Percentiles rank a stretch among this genome's conserved stretches.
These are phyloP conservation scores for Pythium angustatum DNA, from an alignment of 352 stramenopile species.

Conservation along the genomic window DNA sequence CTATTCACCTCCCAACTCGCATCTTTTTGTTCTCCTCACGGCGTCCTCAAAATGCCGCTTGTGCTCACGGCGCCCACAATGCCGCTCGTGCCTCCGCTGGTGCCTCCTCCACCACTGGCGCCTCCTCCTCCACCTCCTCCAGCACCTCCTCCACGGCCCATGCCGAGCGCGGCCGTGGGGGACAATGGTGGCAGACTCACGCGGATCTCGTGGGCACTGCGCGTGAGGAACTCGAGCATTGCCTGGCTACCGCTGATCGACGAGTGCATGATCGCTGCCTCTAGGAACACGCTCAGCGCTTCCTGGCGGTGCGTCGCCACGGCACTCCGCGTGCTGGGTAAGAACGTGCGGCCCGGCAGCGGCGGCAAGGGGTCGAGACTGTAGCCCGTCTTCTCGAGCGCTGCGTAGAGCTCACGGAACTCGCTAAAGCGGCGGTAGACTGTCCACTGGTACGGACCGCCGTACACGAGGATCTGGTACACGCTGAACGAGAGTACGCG, in stretches of 20 bases:
- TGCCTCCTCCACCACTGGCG: slow-evolving; percentile 1
- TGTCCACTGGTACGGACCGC: slow-evolving; percentile 83
- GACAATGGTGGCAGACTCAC: slow-evolving; percentile 81
- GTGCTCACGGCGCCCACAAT: slow-evolving; percentile 12
- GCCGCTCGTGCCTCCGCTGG: slow-evolving; percentile 1
- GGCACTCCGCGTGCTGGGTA: slow-evolving; percentile 64
- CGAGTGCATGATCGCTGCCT: slow-evolving; percentile 85
- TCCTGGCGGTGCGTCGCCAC: slow-evolving; percentile 80
- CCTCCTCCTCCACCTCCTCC: slow-evolving; percentile 10
- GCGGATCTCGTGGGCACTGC: slow-evolving; percentile 69
- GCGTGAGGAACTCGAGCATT: slow-evolving; percentile 80
- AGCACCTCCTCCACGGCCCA: slow-evolving; percentile 6
- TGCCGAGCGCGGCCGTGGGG: slow-evolving; percentile 33
- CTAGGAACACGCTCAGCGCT: slow-evolving; percentile 72
- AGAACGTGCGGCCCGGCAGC: slow-evolving; percentile 68
- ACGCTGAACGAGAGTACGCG: slow-evolving; percentile 79
- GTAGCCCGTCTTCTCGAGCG: slow-evolving; percentile 49
- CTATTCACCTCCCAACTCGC: too few relatives aligned
- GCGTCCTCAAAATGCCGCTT: slow-evolving; percentile 21
- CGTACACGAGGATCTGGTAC: slow-evolving; percentile 83
- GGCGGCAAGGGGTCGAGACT: slow-evolving; percentile 57
- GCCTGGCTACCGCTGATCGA: slow-evolving; percentile 62
- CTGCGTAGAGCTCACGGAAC: slow-evolving; percentile 61
- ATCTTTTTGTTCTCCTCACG: slow-evolving; percentile 5
- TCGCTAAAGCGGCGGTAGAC: slow-evolving; percentile 87